A percentile compares a stretch with the other conserved stretches of the same genome.
phyloP scores from a whole-genome alignment of 495 filamentous ascomycete species.

The Ascobolus immersus region DNA sequence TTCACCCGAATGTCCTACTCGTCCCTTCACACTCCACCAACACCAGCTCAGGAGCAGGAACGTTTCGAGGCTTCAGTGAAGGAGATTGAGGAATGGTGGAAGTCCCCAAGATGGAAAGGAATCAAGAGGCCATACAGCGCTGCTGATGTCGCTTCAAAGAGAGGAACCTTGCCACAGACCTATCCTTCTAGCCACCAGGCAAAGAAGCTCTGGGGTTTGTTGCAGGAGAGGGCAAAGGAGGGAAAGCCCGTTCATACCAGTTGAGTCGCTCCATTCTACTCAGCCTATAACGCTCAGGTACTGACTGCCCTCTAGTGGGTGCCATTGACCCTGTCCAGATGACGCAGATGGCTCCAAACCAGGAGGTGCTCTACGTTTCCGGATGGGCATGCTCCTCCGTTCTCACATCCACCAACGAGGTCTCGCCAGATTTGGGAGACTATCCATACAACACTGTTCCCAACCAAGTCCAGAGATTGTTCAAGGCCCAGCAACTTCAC shows the following conservation, averaged over 20 bases:
- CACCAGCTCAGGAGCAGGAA: conserved; percentile 42
- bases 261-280: conserved; percentile 19
- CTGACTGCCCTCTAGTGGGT: conserved; percentile 36
- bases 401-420: conserved; percentile 82
- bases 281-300: not conserved
- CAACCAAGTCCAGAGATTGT: conserved; percentile 84
- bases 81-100: conserved; percentile 74
- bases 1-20: not conserved
- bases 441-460: conserved; percentile 98
- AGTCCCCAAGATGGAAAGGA: conserved; percentile 50
- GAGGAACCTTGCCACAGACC: conserved; percentile 58
- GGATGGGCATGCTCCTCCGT: conserved; percentile 93
- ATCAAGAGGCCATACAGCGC: conserved; percentile 82
- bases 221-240: conserved; percentile 45
- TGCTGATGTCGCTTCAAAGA: conserved; percentile 73
- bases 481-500: conserved; percentile 90
- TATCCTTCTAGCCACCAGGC: conserved; percentile 88
- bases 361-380: conserved; percentile 85
- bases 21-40: not conserved
- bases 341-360: conserved; percentile 91
- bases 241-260: conserved; percentile 79
- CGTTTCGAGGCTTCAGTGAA: conserved; percentile 55
- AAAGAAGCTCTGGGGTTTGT: conserved; percentile 69
- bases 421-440: conserved; percentile 88
- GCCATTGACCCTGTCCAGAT: conserved; percentile 96